These are phyloP conservation scores for Lantana camara DNA, from an alignment of 257 asterid genomes.

Conservation along the genomic window DNA sequence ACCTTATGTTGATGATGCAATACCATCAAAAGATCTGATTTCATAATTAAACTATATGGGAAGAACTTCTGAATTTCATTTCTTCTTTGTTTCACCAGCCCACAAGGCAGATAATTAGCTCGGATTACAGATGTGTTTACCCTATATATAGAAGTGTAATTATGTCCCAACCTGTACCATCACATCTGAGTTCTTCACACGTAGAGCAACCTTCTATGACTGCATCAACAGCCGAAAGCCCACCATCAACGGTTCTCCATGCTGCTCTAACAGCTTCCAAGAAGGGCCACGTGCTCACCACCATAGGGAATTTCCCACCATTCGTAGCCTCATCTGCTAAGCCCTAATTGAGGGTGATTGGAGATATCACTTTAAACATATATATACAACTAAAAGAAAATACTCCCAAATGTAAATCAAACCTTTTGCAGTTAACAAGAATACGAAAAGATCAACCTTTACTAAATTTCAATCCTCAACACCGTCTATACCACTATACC, in stretches of 20 bases:
- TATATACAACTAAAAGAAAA: neutral
- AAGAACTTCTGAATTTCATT: neutral
- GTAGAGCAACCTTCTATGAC: conserved; percentile 89
- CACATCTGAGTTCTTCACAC: conserved; percentile 85
- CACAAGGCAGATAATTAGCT: conserved; percentile 5
- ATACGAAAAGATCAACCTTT: neutral
- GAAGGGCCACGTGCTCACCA: conserved; percentile 98
- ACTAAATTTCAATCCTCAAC: neutral
- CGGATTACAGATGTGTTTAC: neutral
- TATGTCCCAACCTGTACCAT: conserved; percentile 77
- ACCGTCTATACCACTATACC: neutral
- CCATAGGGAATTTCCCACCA: conserved; percentile 57
- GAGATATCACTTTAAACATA: neutral
- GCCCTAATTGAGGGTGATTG: conserved; percentile 35
- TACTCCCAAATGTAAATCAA: neutral
- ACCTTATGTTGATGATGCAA: conserved; percentile 4
- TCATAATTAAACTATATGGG: neutral
- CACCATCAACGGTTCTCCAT: conserved; percentile 61
- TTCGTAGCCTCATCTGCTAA: conserved; percentile 47
- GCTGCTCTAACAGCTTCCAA: conserved; percentile 92
- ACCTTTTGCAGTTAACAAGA: conserved; percentile 5
- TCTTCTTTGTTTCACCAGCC: neutral
- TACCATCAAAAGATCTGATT: no score
- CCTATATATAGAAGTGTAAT: neutral
- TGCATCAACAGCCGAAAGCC: conserved; percentile 82